Base-by-base conservation (phyloP, 768 basidiomycete genomes). In the Boletus huronensis region DNA sequence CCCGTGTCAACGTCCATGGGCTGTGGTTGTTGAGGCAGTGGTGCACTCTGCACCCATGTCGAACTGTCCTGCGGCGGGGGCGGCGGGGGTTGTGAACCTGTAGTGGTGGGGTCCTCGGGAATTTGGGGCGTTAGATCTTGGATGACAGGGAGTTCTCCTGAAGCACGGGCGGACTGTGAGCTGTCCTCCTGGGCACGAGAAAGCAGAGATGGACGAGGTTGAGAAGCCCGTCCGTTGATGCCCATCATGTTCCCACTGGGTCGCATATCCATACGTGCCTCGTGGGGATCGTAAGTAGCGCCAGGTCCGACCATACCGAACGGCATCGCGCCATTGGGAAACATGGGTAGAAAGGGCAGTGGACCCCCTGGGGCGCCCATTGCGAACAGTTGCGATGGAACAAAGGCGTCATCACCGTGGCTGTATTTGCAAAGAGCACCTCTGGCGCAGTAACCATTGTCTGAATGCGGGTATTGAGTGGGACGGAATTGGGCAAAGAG, bases 381-480 rank as follows among this genome's bases (percentile, higher is more conserved):
- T 28, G 82, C 77, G 62, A 84, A 88, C 29, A 91, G 67, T 58
- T 84, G 85, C 0, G 79, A 81, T 0, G 88, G 90, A 9, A 90
- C 75, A 47, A 90, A 83, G 29, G 91, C 89, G 66, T 95, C 91
- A 2, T 92, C 90, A 35, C 90, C 93, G 63, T 98, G 95, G 56
- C 90, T 93, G 72, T 84, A 98, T 67, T 92, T 93, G 79, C 95
- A 98, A 56, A 81, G 80, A 19, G 82, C 85, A 44, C 95, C 95
- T 31, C 93, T 84, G 38, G 90, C 82, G 63, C 95, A 98, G 72
- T 86, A 97, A 1, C 95, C 95, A 54, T 85, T 85, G 66, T 95
- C 95, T 98, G 60, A 8, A 47, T 9, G 56, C 42, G 52, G 19
- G 52, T 50, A 49, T 58, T 57, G 54, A 52, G 54, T 51, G 41